Evolutionary conservation across 2,329 filamentous ascomycete genomes (phyloP).

Genomic region (Cordyceps fumosorosea): DNA sequence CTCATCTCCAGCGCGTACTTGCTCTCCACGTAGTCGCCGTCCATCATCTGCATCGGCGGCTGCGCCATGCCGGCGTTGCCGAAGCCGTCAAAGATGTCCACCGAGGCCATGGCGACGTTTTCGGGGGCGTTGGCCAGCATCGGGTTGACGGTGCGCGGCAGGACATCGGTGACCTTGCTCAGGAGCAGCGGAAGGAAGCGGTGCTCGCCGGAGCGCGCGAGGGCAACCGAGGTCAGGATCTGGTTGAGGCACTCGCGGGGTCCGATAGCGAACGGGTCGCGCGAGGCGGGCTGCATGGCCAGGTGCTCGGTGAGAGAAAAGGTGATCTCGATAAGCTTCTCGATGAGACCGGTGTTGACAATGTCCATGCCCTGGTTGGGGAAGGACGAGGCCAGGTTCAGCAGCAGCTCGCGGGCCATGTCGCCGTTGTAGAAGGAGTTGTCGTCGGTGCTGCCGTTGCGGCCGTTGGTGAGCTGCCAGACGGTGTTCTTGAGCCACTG

Average conservation of each 20-base stretch:
- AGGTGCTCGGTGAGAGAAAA: conserved; percentile 69
- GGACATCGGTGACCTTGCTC: conserved; percentile 65
- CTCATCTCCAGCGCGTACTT: conserved; percentile 31
- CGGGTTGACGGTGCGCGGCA: conserved; percentile 56
- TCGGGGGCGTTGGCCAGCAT: conserved; percentile 55
- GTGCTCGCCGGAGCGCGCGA: conserved; percentile 67
- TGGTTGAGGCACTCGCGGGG: conserved; percentile 69
- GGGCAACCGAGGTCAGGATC: conserved; percentile 59
- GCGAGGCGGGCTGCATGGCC: conserved; percentile 52
- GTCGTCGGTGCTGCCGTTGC: conserved; percentile 38
- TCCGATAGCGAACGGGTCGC: conserved; percentile 56
- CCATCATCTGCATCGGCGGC: conserved; percentile 37
- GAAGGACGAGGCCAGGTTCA: conserved; percentile 63
- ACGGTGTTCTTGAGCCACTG: conserved; percentile 59
- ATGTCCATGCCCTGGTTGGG: conserved; percentile 68
- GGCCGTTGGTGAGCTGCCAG: conserved; percentile 56
- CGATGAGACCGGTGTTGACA: conserved; percentile 67
- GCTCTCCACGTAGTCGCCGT: conserved; percentile 40
- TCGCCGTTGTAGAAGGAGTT: conserved; percentile 55
- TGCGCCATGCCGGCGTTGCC: conserved; percentile 57
- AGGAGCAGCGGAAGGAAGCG: conserved; percentile 73
- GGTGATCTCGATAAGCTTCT: conserved; percentile 73
- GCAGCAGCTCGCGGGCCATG: conserved; percentile 55
- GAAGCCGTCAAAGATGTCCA: conserved; percentile 62
- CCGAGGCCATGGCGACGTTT: conserved; percentile 41